These are phyloP conservation scores for Oldenlandia corymbosa DNA, from an alignment of 257 asterid species.

Conservation along the genomic window DNA sequence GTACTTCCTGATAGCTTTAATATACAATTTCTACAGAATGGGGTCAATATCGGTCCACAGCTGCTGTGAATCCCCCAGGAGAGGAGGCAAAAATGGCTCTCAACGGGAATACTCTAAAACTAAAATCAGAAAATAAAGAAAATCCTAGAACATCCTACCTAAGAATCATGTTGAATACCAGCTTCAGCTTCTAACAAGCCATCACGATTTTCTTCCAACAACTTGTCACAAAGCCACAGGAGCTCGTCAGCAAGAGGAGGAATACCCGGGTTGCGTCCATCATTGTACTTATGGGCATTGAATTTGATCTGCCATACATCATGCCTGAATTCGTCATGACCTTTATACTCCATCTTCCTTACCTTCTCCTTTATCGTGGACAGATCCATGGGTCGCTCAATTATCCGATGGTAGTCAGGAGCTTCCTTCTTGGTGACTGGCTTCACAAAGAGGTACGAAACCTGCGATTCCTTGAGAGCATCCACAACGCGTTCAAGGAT, in stretches of 20 bases:
- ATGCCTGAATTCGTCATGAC: constrained; percentile 78
- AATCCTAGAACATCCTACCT: constrained; percentile 2
- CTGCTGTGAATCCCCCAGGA: constrained; percentile 13
- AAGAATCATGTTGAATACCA: constrained; percentile 41
- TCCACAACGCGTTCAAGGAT: constrained; percentile 71
- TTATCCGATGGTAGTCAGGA: constrained; percentile 66
- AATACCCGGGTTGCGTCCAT: constrained; percentile 76
- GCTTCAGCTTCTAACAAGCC: constrained; percentile 75
- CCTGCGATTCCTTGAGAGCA: constrained; percentile 48
- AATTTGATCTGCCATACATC: constrained; percentile 66
- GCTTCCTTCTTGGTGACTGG: constrained; percentile 94
- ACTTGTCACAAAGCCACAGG: constrained; percentile 78
- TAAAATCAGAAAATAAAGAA: background rate
- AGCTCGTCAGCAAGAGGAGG: constrained; percentile 99
- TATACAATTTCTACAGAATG: constrained; percentile 19
- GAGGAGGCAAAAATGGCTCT: constrained; percentile 12
- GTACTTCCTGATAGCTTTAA: background rate
- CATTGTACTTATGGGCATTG: constrained; percentile 84
- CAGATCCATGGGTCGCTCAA: constrained; percentile 82
- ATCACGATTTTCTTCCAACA: constrained; percentile 47
- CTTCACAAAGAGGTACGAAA: constrained; percentile 73
- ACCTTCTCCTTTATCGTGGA: constrained; percentile 69
- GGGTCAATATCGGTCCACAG: constrained; percentile 12
- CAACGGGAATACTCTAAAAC: background rate
- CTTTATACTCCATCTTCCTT: constrained; percentile 73